Evolutionary conservation across 116 monocot species (phyloP), one percentile per base, ranked within the genome.

Genomic region (Iris pallida): DNA sequence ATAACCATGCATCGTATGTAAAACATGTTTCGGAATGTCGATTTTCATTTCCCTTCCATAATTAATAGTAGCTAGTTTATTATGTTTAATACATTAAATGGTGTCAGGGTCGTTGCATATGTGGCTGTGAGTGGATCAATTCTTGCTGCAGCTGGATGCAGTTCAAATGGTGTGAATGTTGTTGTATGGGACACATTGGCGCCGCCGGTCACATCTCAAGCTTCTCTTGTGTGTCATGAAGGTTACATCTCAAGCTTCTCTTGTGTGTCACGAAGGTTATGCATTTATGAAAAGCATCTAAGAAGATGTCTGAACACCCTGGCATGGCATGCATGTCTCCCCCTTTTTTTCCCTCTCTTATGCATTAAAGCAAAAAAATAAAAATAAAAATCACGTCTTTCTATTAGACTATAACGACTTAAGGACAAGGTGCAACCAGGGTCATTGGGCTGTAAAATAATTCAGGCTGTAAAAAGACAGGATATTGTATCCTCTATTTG

Each of bases 111-210:
- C 71, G 74, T 99, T 66, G 76, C 85, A n/a, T 93, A 86, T 65
- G 67, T 93, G 78, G 69, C 73, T 63, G 75, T 80, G 57, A 90
- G 93, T 77, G 93, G 98, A 66, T 99, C 98, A 57, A 74, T 90
- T 86, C 49, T 99, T 72, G 88, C 98, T 82, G 83, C 88, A 17
- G 84, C 93, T 86, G 98, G 98, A 59, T 85, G 47, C 73, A 90
- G 77, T 58, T 58, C 90, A 61, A 93, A 86, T 78, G 80, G 76
- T 53, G 83, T 65, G 16, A 99, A 93, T 77, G 75, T 90, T 65
- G 82, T 99, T 65, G 55, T 99, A 45, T 99, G 98, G 98, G 98
- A 99, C 57, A 90, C 90, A n/a, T 55, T 99, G 78, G 90, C 88
- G 46, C 93, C 98, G 71, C 83, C 90, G 40, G 16, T 71, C 19